These are phyloP conservation scores for Cymbidium sinense DNA, from an alignment of 106 monocot species.

Conservation along the genomic window DNA sequence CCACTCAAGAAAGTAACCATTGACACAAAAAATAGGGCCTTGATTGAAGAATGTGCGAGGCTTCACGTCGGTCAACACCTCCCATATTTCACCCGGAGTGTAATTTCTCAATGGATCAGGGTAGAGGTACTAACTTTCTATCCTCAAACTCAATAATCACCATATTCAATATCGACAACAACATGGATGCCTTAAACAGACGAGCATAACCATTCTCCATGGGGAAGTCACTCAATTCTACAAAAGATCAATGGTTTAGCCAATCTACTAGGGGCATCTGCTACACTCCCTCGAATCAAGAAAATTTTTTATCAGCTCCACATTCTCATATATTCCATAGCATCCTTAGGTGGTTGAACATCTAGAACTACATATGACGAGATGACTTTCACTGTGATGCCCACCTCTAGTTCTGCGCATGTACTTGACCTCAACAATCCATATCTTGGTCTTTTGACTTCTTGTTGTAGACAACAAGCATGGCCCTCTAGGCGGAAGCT, in stretches of 20 bases:
- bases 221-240: slow-evolving; percentile 76
- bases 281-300: slow-evolving; percentile 75
- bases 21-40: slow-evolving; percentile 82
- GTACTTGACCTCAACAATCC: slow-evolving; percentile 81
- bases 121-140: no score
- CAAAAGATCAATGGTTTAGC: no score
- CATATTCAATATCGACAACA: slow-evolving; percentile 76
- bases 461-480: slow-evolving; percentile 75
- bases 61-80: slow-evolving; percentile 77
- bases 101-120: no score
- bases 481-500: slow-evolving; percentile 75
- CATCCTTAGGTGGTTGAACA: slow-evolving; percentile 96
- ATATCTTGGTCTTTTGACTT: slow-evolving; percentile 75
- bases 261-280: slow-evolving; percentile 84
- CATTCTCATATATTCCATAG: slow-evolving; percentile 88
- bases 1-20: slow-evolving; percentile 84
- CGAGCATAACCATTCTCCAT: slow-evolving; percentile 95
- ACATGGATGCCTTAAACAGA: slow-evolving; percentile 77
- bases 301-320: slow-evolving; percentile 76
- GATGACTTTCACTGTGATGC: slow-evolving; percentile 80
- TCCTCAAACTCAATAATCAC: no score
- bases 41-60: slow-evolving; percentile 78
- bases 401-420: slow-evolving; percentile 92
- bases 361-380: slow-evolving; percentile 69
- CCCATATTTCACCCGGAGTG: slow-evolving; percentile 78